These are phyloP conservation scores for Tuctoria greenei DNA, from an alignment of 176 grass and related monocot genomes.

Conservation along the genomic window DNA sequence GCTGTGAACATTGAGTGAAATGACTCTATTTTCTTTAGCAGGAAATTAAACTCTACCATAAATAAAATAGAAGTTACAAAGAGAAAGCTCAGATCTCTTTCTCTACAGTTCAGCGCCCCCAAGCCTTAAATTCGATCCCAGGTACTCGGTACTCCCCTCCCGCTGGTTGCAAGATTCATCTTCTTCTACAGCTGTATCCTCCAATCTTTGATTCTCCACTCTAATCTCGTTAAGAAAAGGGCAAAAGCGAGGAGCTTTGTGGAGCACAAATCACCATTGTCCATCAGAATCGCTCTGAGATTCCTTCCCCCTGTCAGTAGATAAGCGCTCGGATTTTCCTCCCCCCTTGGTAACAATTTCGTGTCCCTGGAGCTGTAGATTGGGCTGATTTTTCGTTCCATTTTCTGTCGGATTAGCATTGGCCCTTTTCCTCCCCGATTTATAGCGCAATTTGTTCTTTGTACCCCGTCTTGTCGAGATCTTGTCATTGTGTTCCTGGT, in stretches of 20 bases:
- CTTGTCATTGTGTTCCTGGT: neutral
- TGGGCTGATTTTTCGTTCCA: neutral
- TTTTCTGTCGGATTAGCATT: neutral
- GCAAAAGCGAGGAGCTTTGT: neutral
- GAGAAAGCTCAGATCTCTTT: conserved; percentile 35
- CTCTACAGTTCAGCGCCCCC: neutral
- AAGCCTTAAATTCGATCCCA: conserved; percentile 6
- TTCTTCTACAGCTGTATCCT: neutral
- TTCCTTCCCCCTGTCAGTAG: neutral
- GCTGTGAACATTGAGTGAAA: too few species aligned
- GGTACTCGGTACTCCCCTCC: neutral
- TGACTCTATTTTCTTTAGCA: too few species aligned
- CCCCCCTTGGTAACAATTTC: neutral
- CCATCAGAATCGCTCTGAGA: neutral
- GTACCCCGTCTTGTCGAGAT: neutral
- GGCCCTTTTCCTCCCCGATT: neutral
- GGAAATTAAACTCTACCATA: too few species aligned
- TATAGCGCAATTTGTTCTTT: neutral
- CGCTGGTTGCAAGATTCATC: neutral
- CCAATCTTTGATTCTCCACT: conserved; percentile 1
- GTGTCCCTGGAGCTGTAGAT: conserved; percentile 11
- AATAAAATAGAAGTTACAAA: neutral
- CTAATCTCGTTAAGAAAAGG: neutral
- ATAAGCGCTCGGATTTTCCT: neutral
- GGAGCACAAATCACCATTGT: conserved; percentile 7